Base-by-base conservation (phyloP, 305 asterid genomes). In the Fraxinus latifolia region DNA sequence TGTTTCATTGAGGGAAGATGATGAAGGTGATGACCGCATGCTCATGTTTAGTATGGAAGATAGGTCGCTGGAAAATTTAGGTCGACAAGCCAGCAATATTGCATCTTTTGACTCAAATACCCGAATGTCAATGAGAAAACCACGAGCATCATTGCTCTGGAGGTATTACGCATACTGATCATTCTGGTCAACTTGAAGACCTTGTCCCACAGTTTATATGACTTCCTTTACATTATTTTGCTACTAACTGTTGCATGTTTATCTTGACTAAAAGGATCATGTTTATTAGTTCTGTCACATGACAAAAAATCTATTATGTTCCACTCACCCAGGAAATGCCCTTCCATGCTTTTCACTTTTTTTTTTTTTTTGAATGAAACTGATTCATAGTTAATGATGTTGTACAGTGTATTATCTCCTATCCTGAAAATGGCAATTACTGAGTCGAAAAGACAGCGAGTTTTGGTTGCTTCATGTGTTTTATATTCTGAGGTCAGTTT, bases 381-480 rank as follows among this genome's bases (percentile, higher is more conserved):
- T 85, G 81, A 88, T 84, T 84, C 67, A 73, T 67, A 14, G 60
- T 82, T 85, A 65, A 65, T 85, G 81, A 62, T 85, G 44, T 87
- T 55, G 37, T 89, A 77, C 99, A 96, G 99, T 82, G 98, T 96
- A 84, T 88, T 96, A 85, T 94, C 98, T 83, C 99, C 99, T 78
- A 82, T 96, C 86, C 88, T 96, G 89, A 96, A 94, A 89, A 93
- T 91, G 97, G 97, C 98, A 81, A 86, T 96, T 82, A 87, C 98
- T 32, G 98, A 96, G 96, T 91, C 89, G 77, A 96, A 91, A 91
- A 91, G 99, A 85, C 99, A 94, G 86, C 90, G 99, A 76, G 99
- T 96, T 80, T 85, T 96, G 95, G 99, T 93, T 83, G 96, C 99
- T 37, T 94, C 98, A 79, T 96, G 98, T 86, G 87, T 93, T 85